Base-by-base conservation (phyloP, 2,329 filamentous ascomycete genomes). In the Cordyceps javanica region DNA sequence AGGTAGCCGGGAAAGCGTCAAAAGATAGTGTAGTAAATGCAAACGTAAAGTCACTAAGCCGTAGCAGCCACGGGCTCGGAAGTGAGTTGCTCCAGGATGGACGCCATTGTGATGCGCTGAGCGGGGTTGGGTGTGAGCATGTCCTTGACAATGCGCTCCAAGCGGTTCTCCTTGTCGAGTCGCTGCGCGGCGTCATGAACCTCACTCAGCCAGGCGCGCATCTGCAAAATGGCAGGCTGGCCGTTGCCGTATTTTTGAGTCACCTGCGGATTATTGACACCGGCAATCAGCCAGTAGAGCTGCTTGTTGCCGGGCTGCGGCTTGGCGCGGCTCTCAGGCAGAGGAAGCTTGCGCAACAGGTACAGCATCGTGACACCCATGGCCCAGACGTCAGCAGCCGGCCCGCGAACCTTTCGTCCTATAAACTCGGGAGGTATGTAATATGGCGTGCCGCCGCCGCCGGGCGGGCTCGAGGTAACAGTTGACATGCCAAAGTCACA, bases 401-500 rank as follows among this genome's bases (percentile, higher is more conserved):
- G 68, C 3, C 82, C 82, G 32, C 82, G 80, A 48, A 75, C 71
- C 66, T 78, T 81, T 54, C 74, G 70, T 13, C 77, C 79, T 59
- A 85, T 82, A 65, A 82, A 85, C 67, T 85, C 82, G 23, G 82
- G 82, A 1, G 82, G 81, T 21, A 85, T 75, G 64, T 85, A 85
- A 69, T 82, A 85, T 13, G 82, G 82, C 14, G 82, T 85, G 51
- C 82, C 82, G 26, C 82, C 82, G 9, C 75, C 75, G 2, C 74
- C 77, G 13, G 76, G 73, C 4, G 77, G 73, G 60, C 75, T 77
- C 56, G 67, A 70, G 21, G 73, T 73, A 30, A 69, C 70, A 2
- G 80, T 82, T 9, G 81, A 81, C 44, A 84, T 71, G 13, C 82
- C 82, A 67, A 84, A 82, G 67, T 85, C 82, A 67, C 82, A 85